A percentile compares a stretch with the other conserved stretches of the same genome.
Evolutionary conservation across 2,329 filamentous ascomycete genomes (phyloP).

Genomic region (Botrytis sinoallii): DNA sequence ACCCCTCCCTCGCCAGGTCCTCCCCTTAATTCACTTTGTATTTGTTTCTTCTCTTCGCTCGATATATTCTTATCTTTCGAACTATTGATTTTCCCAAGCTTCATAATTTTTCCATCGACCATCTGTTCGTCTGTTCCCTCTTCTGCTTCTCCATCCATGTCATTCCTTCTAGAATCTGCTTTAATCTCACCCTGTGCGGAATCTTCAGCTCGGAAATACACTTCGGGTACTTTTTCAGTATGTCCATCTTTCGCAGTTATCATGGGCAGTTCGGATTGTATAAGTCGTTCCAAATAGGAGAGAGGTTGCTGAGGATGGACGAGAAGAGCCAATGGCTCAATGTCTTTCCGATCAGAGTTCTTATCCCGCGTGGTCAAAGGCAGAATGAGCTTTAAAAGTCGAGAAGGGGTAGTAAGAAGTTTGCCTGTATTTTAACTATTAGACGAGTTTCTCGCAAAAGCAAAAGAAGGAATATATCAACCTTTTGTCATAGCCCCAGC

Average conservation of each 20-base stretch:
- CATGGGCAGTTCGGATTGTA: constrained; percentile 78
- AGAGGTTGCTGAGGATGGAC: constrained; percentile 88
- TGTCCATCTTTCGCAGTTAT: constrained; percentile 58
- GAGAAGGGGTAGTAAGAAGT: constrained; percentile 67
- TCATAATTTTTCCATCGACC: constrained; percentile 45
- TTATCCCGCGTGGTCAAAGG: constrained; percentile 52
- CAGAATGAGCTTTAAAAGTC: constrained; percentile 23
- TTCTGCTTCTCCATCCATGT: constrained; percentile 34
- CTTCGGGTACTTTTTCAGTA: constrained; percentile 62
- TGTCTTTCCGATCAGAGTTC: constrained; percentile 60
- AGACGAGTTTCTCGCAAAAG: background rate
- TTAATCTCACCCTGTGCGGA: constrained; percentile 56
- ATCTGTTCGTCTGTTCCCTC: constrained; percentile 47
- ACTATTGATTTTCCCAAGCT: constrained; percentile 39
- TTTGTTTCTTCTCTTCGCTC: constrained; percentile 40
- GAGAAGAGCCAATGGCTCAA: constrained; percentile 82
- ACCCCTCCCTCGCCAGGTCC: constrained; percentile 56
- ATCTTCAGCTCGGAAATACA: constrained; percentile 79
- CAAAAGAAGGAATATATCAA: constrained; percentile 28
- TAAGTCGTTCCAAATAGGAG: constrained; percentile 83
- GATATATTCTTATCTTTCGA: constrained; percentile 23
- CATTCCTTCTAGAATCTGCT: constrained; percentile 40
- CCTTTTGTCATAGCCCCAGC: constrained; percentile 63
- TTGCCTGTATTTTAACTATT: constrained; percentile 54
- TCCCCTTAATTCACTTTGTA: constrained; percentile 44